Conservation (phyloP, 2,329 filamentous ascomycete species). For the Talaromyces sp. region DNA sequence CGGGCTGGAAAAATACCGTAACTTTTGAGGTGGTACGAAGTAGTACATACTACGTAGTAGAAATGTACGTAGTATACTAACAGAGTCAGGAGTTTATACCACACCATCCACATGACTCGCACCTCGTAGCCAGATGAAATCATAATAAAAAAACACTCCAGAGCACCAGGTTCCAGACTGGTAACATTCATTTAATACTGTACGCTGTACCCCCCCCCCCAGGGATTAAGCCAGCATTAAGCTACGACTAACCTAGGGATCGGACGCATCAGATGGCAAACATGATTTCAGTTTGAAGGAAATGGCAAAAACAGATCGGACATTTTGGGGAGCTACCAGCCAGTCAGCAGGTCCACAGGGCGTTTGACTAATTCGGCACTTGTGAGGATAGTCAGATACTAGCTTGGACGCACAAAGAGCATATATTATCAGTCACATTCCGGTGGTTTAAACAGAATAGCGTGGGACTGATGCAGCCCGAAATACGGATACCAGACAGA, state of each 20-base stretch:
- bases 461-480: neutral
- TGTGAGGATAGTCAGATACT: neutral
- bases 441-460: neutral
- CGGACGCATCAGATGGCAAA: neutral
- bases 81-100: neutral
- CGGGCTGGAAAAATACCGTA: too few species aligned
- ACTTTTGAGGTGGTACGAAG: too few species aligned
- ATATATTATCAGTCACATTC: neutral
- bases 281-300: neutral
- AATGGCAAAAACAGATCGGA: neutral
- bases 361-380: neutral
- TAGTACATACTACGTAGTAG: too few species aligned
- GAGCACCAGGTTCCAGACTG: too few species aligned
- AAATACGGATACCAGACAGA: neutral
- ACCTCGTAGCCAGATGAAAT: neutral
- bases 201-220: too few species aligned
- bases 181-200: too few species aligned
- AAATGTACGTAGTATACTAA: neutral
- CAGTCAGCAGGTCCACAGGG: neutral
- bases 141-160: neutral
- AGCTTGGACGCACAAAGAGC: neutral
- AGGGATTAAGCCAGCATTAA: too few species aligned
- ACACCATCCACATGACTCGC: neutral
- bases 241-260: neutral
- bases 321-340: neutral